Evolutionary conservation across 1,284 basidiomycete genomes (phyloP), one percentile per base, ranked within the genome.

Genomic region (Fereydounia khargensis): DNA sequence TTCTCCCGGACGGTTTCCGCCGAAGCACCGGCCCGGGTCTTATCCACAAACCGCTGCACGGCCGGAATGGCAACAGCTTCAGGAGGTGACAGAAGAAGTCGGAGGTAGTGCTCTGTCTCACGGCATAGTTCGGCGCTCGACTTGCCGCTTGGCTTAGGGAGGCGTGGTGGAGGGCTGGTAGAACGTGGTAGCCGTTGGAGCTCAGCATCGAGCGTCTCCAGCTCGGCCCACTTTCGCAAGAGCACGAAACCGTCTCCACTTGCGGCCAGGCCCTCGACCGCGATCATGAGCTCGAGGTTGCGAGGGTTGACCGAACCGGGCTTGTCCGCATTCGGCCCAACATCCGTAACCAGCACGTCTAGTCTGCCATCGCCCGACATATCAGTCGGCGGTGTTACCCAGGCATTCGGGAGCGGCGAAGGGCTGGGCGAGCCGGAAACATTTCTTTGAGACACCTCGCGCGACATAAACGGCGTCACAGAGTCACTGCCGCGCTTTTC

Each of bases 241-340:
- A 74, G 51, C 3, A 70, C 64, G 42, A 71, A 73, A 27, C 71
- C 71, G 25, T 66, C 66, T 3, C 55, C 32, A n/a, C 46, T 44
- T 9, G 37, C 50, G 6, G 47, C 19, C 4, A 42, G 35, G 6
- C 54, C 58, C 37, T 74, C 71, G 28, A 74, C 61, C 18, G 66
- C 66, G 35, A 73, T 60, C 55, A 74, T 70, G 27, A 73, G 50
- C 27, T 74, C 70, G 21, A 68, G 45, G 0, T 47, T 62, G 17
- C 58, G 57, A 10, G 51, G 25, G 30, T 72, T 68, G 4, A 74
- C 49, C 18, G 54, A n/a, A 20, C 43, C 51, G 11, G 32, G 33
- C 17, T 43, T 54, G 32, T 65, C 66, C 9, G 64, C 65, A 23
- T 66, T 59, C 17, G 58, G 35, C 22, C 66, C 68, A 35, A 73